Evolutionary conservation across 192 early-diverging fungal genomes (phyloP), one percentile per base, ranked within the genome.

Genomic region (Linnemannia schmuckeri): DNA sequence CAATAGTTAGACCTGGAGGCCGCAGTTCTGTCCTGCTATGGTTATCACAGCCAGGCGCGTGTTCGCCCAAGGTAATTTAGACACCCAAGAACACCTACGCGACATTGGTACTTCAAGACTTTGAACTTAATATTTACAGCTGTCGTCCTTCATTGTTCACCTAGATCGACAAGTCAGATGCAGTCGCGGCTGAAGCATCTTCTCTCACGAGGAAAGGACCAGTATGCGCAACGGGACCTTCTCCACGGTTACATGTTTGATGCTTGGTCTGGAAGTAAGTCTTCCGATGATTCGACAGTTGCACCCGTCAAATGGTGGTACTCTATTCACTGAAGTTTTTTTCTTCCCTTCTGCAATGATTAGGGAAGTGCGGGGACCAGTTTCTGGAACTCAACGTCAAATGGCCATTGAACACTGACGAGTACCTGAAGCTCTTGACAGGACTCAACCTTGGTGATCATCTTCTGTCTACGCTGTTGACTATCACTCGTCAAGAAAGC

Each of bases 181-280:
- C 40, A 70, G 38, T n/a, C 78, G 18, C 66, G 73, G 24, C 47
- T 85, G 52, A 75, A 35, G 66, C 35, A 20, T 8, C 38, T 80
- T 33, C 52, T 81, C 4, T 55, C 78, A 4, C 33, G 15, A 9
- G 6, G 78, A 18, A 68, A 20, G 13, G 75, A 86, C 49, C 46
- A n/a, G 0, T 15, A 38, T 12, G 30, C 49, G 27, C 69, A 75
- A 15, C 40, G 18, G 54, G 52, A 37, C 4, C 70, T 87, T 9
- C 18, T 87, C 12, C 85, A 87, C 68, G 85, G 85, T 9, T 87
- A 81, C 68, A 75, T 87, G 57, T 81, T 87, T 61, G 85, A 87
- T 57, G 76, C 79, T 10, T 87, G 85, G 85, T 78, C 85, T 12
- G 27, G 38, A 52, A 57, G 85, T 87, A 75, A 70, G 79, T 57